Evolutionary conservation across 306 rosid species (phyloP).

Genomic region (Gillenia trifoliata): DNA sequence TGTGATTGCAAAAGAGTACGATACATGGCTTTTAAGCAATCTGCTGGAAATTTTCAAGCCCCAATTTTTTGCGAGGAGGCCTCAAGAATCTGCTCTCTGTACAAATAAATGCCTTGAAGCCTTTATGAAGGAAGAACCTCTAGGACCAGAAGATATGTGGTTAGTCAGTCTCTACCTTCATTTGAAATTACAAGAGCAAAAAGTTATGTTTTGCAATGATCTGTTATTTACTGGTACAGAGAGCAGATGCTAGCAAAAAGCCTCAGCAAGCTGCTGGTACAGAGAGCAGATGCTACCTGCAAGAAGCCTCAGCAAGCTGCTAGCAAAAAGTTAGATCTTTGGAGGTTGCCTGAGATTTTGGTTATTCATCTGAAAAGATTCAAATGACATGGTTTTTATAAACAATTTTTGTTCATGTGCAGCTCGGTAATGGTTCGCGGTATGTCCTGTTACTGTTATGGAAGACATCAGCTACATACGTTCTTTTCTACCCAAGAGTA

Average conservation of each 20-base stretch:
- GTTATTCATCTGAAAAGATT: slow-evolving; percentile 88
- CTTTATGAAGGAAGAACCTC: slow-evolving; percentile 80
- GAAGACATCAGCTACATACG: slow-evolving; percentile 72
- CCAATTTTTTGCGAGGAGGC: slow-evolving; percentile 22
- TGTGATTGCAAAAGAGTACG: slow-evolving; percentile 27
- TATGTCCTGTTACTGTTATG: slow-evolving; percentile 29
- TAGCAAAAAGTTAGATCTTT: slow-evolving; percentile 76
- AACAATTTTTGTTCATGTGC: slow-evolving; percentile 26
- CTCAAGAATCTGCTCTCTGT: slow-evolving; percentile 61
- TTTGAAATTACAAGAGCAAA: background rate
- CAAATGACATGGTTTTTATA: background rate
- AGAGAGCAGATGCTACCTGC: too few relatives aligned
- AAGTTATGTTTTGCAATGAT: too few relatives aligned
- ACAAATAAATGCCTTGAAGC: slow-evolving; percentile 85
- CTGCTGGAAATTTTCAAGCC: slow-evolving; percentile 58
- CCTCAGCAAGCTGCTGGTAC: too few relatives aligned
- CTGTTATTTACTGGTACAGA: too few relatives aligned
- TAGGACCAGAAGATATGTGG: slow-evolving; percentile 93
- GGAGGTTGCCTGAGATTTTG: slow-evolving; percentile 89
- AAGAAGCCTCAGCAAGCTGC: slow-evolving; percentile 77
- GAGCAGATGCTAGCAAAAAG: too few relatives aligned
- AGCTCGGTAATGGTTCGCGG: slow-evolving; percentile 57
- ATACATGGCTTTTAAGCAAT: slow-evolving; percentile 35
- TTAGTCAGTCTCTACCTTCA: slow-evolving; percentile 38
- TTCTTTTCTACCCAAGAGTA: slow-evolving; percentile 76